Evolutionary conservation across 768 basidiomycete genomes (phyloP).

Genomic region (Baorangia bicolor): DNA sequence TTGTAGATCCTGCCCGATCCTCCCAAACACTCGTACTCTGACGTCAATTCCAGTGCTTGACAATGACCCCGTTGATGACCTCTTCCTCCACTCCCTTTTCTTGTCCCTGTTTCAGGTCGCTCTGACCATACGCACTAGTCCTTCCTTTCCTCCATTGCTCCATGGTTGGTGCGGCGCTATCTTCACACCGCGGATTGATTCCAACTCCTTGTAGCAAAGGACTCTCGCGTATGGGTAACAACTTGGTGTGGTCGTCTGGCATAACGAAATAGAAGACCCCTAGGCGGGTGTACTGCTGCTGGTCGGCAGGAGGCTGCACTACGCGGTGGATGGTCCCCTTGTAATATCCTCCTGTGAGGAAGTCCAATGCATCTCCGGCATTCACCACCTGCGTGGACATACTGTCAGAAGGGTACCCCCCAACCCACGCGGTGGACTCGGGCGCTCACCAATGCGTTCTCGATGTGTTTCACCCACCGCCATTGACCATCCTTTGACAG

Average conservation of each 20-base stretch:
- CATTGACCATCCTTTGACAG: slow-evolving; percentile 50
- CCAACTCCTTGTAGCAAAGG: slow-evolving; percentile 48
- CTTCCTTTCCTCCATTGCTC: slow-evolving; percentile 51
- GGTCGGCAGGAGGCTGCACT: slow-evolving; percentile 56
- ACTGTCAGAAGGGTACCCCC: background rate
- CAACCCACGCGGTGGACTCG: background rate
- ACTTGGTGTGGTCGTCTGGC: slow-evolving; percentile 48
- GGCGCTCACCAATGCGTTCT: slow-evolving; percentile 50
- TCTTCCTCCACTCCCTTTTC: slow-evolving; percentile 54
- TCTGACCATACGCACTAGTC: slow-evolving; percentile 52
- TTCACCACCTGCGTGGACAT: slow-evolving; percentile 49
- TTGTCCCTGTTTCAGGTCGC: slow-evolving; percentile 38
- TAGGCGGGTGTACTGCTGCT: slow-evolving; percentile 47
- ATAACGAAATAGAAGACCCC: slow-evolving; percentile 59
- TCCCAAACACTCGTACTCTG: background rate
- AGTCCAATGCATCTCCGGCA: slow-evolving; percentile 57
- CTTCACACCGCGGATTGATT: slow-evolving; percentile 37
- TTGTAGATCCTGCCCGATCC: too few relatives aligned
- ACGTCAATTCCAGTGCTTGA: slow-evolving; percentile 53
- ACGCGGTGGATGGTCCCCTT: slow-evolving; percentile 61
- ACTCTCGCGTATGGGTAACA: slow-evolving; percentile 46
- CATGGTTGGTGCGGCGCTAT: slow-evolving; percentile 48
- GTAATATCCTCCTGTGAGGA: slow-evolving; percentile 61
- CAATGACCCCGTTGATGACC: slow-evolving; percentile 50
- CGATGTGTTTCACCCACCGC: slow-evolving; percentile 58